Percentiles rank a stretch among this genome's conserved stretches.
These are phyloP conservation scores for Dichomitus squalens DNA, from an alignment of 1,284 basidiomycete genomes.

Conservation along the genomic window DNA sequence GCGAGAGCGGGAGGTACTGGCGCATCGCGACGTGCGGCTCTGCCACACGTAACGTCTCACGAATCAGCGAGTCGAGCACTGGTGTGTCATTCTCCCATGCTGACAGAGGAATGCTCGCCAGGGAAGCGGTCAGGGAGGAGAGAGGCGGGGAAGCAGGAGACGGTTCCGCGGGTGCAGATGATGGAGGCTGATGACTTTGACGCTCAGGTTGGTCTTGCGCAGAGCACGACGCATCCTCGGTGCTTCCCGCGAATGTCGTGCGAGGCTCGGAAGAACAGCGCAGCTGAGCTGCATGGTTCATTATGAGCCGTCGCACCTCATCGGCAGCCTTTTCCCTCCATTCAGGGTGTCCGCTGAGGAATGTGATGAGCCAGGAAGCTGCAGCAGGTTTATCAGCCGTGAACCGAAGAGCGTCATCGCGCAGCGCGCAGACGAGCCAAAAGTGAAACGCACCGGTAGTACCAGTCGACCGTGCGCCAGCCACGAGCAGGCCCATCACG, in stretches of 20 bases:
- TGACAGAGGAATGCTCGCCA: slow-evolving; percentile 64
- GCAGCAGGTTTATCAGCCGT: neutral
- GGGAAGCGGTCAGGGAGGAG: slow-evolving; percentile 45
- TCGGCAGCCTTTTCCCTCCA: slow-evolving; percentile 59
- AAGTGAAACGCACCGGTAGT: slow-evolving; percentile 52
- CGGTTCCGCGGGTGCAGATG: neutral
- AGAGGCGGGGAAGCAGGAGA: slow-evolving; percentile 7
- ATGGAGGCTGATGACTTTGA: neutral
- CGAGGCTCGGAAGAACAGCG: neutral
- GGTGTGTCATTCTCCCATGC: slow-evolving; percentile 70
- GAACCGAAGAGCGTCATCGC: slow-evolving; percentile 8
- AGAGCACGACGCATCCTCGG: neutral
- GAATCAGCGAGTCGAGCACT: slow-evolving; percentile 67
- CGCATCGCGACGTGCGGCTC: slow-evolving; percentile 80
- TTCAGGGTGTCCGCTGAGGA: slow-evolving; percentile 61
- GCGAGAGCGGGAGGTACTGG: slow-evolving; percentile 61
- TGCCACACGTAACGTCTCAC: slow-evolving; percentile 73
- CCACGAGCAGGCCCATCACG: slow-evolving; percentile 76
- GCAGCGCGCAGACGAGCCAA: slow-evolving; percentile 16
- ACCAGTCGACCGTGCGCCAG: slow-evolving; percentile 74
- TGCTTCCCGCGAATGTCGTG: slow-evolving; percentile 20
- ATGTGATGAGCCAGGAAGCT: slow-evolving; percentile 74
- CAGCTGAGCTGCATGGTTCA: slow-evolving; percentile 49
- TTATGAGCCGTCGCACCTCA: slow-evolving; percentile 57
- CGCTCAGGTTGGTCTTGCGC: neutral